phyloP scores from a whole-genome alignment of 352 stramenopile genomes.

The Pythium aristosporum region DNA sequence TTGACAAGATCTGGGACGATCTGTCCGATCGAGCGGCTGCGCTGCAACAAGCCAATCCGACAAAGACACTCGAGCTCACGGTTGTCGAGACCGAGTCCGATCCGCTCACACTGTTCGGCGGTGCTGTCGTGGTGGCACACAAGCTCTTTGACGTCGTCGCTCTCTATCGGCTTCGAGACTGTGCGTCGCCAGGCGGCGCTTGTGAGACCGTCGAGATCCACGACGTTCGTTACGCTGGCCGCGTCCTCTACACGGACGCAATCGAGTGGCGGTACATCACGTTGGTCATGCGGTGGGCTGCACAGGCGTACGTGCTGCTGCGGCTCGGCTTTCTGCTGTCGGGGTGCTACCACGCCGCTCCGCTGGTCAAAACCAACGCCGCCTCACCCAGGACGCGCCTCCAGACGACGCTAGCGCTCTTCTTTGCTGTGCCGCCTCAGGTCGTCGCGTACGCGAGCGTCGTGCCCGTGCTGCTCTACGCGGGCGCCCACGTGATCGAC shows the following conservation, averaged over 20 bases:
- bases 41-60: conserved; percentile 19
- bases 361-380: neutral
- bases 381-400: neutral
- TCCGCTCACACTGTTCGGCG: conserved; percentile 28
- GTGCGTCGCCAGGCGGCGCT: conserved; percentile 3
- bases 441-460: conserved; percentile 31
- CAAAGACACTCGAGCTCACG: conserved; percentile 27
- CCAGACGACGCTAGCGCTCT: conserved; percentile 21
- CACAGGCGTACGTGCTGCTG: conserved; percentile 25
- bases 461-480: conserved; percentile 26
- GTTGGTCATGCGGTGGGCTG: conserved; percentile 20
- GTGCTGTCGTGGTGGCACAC: conserved; percentile 27
- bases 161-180: conserved; percentile 19
- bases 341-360: conserved; percentile 26
- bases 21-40: conserved; percentile 22
- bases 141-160: conserved; percentile 29
- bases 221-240: conserved; percentile 26
- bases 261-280: conserved; percentile 34
- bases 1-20: conserved; percentile 36
- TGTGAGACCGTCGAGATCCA: conserved; percentile 14
- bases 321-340: conserved; percentile 22
- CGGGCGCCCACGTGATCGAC: conserved; percentile 27
- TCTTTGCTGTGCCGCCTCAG: conserved; percentile 28
- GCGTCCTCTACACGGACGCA: conserved; percentile 28
- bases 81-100: conserved; percentile 32